Evolutionary conservation across 495 filamentous ascomycete genomes (phyloP), one percentile per base, ranked within the genome.

Genomic region (Parathielavia appendiculata): DNA sequence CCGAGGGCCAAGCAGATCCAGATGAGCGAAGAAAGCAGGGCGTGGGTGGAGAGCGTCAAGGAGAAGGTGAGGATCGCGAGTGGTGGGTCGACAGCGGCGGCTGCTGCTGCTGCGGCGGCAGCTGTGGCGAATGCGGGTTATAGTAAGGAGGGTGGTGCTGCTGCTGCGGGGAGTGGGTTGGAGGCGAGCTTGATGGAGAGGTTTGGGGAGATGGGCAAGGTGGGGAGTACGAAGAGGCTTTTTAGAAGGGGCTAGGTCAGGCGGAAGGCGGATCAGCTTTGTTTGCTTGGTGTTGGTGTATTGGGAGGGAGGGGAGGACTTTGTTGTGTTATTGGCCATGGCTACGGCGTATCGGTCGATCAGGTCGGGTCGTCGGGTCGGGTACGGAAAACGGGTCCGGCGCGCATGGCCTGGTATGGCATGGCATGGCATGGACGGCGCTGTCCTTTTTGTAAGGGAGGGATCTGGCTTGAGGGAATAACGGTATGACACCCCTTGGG

Each of bases 31-130:
- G 82, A 88, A 69, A 84, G 83, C 61, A 73, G 79, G 49, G 78
- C 81, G 41, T 90, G 87, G 87, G 83, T 90, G 4, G 84, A 90
- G 68, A 84, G 80, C 32, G 84, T 90, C 72, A 81, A 88, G 68
- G 83, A 86, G 47, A 83, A 86, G 61, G 83, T 86, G 6, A 69
- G 78, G 26, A 72, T 78, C 23, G 83, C 80, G 39, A 82, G 78
- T 51, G 75, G 75, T 32, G 77, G 79, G 54, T 30, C 71, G 70
- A 20, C 54, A 63, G 36, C 46, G 47, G 23, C 38, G 57, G 23
- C 59, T 50, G 30, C 70, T 30, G 26, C 26, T 30, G 26, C 26
- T 30, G 26, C 26, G n/a, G 19, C 2, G 20, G 8, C 32, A 11
- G 12, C 30, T 41, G 23, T n/a, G n/a, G n/a, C 26, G 54, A 20